Base-by-base conservation (phyloP, 2,329 filamentous ascomycete species). In the Botrytis galanthina region DNA sequence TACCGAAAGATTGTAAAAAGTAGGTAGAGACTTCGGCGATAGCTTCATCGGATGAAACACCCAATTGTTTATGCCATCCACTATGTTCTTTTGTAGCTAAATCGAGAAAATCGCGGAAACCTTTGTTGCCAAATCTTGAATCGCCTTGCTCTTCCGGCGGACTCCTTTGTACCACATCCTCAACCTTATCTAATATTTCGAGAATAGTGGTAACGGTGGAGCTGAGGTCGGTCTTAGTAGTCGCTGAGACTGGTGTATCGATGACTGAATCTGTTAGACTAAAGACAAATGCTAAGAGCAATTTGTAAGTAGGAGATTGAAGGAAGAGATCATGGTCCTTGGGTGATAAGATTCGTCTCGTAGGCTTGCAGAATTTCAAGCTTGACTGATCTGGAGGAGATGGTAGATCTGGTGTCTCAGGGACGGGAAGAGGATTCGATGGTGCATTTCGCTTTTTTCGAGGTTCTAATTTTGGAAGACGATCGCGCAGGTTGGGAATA, bases 51-150 rank as follows among this genome's bases (percentile, higher is more conserved):
- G 85, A 81, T 3, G 82, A 79, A 14, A 93, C 75, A 8, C 88
- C 88, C 2, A 95, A 85, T 62, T 82, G 81, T 48, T 83, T 80
- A 80, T 95, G 93, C 92, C 93, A 95, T 57, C 80, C 81, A 3
- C 81, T 77, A 70, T 81, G 79, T 66, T 86, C 85, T 75, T 86
- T 87, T 35, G 86, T 86, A 77, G 87, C 87, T 29, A 92, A 84
- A 81, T 93, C 92, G 73, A 98, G 87, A 79, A 97, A 95, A 73
- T 88, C 87, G 68, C 94, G 90, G 83, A 99, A 99, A 2, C 92
- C 90, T 77, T 94, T 95, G 83, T 99, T 99, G 64, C 96, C 97
- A 82, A 99, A 99, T 39, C 96, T 89, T 14, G 94, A 97, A 63
- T 94, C 94, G 44, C 90, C 92, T 64, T 95, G 93, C 76, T 98